phyloP scores from a whole-genome alignment of 2,329 filamentous ascomycete species.

The Pseudocercospora eumusae region DNA sequence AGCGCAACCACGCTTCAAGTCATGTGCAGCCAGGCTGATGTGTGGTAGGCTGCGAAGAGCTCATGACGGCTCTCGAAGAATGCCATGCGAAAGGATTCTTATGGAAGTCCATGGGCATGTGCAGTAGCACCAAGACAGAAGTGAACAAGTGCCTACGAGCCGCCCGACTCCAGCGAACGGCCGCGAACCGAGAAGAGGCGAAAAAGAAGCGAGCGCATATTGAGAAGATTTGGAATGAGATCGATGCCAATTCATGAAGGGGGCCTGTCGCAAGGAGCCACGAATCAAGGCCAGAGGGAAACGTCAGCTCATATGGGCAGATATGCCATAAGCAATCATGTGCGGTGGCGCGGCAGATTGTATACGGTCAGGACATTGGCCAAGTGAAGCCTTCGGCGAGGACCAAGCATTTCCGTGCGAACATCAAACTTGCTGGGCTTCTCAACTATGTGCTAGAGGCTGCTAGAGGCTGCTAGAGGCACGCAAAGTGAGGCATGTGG shows the following conservation, averaged over 20 bases:
- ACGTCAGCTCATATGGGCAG: not conserved
- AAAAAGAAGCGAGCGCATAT: constrained; percentile 71
- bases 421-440: too few relatives aligned
- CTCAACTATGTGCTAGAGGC: too few relatives aligned
- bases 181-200: constrained; percentile 70
- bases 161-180: constrained; percentile 76
- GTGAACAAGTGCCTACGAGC: constrained; percentile 82
- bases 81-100: constrained; percentile 92
- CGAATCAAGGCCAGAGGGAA: not conserved
- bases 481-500: not conserved
- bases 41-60: constrained; percentile 79
- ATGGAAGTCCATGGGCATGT: constrained; percentile 86
- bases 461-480: too few relatives aligned
- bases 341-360: not conserved
- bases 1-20: not conserved
- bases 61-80: constrained; percentile 92
- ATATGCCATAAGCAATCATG: not conserved
- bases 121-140: constrained; percentile 79
- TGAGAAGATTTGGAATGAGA: constrained; percentile 75
- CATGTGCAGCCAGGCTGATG: constrained; percentile 17
- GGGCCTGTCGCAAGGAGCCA: not conserved
- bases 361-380: too few relatives aligned
- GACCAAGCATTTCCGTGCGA: not conserved
- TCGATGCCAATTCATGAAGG: constrained; percentile 67
- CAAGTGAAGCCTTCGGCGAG: not conserved